Percentiles rank a stretch among this genome's conserved stretches.
Evolutionary conservation across 306 rosid species (phyloP).

Genomic region (Cucumis cinereus): DNA sequence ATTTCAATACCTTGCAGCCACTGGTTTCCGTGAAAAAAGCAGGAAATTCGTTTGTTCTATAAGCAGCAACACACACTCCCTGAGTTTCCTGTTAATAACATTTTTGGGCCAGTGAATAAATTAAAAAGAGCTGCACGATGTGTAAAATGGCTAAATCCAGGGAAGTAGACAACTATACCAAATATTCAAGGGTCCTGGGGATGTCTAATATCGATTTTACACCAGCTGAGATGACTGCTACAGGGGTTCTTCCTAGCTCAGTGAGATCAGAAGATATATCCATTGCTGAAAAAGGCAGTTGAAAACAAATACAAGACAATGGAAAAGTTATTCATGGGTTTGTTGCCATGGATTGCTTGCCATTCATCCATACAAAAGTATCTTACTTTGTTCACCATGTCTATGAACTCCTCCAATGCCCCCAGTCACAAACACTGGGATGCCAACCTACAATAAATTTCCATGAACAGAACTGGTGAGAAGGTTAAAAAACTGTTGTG

Average conservation of each 20-base stretch:
- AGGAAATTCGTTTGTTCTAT: constrained; percentile 77
- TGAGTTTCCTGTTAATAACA: constrained; percentile 58
- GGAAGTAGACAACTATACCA: constrained; percentile 33
- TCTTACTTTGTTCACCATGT: constrained; percentile 70
- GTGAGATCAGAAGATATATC: constrained; percentile 93
- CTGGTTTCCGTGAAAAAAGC: constrained; percentile 85
- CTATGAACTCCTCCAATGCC: constrained; percentile 96
- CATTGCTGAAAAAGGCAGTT: constrained; percentile 45
- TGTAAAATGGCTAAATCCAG: neutral
- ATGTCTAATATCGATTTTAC: constrained; percentile 89
- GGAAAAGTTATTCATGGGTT: neutral
- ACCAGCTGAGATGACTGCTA: constrained; percentile 89
- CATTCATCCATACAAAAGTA: constrained; percentile 3
- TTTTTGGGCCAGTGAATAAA: neutral
- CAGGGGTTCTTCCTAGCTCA: constrained; percentile 90
- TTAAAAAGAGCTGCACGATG: neutral
- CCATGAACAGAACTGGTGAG: neutral
- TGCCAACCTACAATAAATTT: constrained; percentile 45
- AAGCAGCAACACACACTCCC: constrained; percentile 82
- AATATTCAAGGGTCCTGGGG: constrained; percentile 79
- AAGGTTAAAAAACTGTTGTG: neutral
- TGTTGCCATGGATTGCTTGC: neutral
- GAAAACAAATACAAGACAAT: neutral
- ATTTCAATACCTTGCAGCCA: constrained; percentile 66
- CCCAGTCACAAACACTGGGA: constrained; percentile 80